These are phyloP conservation scores for Zea mays DNA, from an alignment of 176 grass and related monocot genomes.

Conservation along the genomic window DNA sequence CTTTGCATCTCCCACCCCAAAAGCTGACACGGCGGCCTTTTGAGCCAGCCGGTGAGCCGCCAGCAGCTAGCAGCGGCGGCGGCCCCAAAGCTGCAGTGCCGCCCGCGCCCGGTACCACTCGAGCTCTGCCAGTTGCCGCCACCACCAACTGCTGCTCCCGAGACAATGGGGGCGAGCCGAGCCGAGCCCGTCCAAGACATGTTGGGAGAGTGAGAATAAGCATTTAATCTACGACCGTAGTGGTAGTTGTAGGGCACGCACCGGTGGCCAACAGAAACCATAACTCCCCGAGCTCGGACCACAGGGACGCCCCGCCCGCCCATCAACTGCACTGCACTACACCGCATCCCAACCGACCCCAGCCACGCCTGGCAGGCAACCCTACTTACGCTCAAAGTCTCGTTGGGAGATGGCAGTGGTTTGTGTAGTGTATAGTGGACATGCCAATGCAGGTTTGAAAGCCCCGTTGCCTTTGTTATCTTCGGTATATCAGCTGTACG, in stretches of 20 bases:
- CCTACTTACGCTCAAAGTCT: too few relatives aligned
- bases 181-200: background rate
- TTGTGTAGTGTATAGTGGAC: too few relatives aligned
- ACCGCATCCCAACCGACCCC: background rate
- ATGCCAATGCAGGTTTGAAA: too few relatives aligned
- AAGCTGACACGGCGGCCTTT: constrained; percentile 23
- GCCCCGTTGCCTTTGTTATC: constrained; percentile 1
- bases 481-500: background rate
- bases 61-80: background rate
- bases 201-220: too few relatives aligned
- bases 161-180: background rate
- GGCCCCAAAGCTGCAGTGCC: background rate
- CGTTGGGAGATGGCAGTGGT: background rate
- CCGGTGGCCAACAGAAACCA: constrained; percentile 21
- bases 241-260: background rate
- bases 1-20: too few relatives aligned
- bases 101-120: background rate
- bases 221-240: too few relatives aligned
- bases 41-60: background rate
- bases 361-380: background rate
- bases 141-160: background rate
- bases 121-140: background rate
- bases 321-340: background rate
- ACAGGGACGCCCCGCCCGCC: background rate
- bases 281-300: constrained; percentile 35